A percentile compares a stretch with the other conserved stretches of the same genome.
Evolutionary conservation across 2,329 filamentous ascomycete species (phyloP).

Genomic region (Penicillium decumbens): DNA sequence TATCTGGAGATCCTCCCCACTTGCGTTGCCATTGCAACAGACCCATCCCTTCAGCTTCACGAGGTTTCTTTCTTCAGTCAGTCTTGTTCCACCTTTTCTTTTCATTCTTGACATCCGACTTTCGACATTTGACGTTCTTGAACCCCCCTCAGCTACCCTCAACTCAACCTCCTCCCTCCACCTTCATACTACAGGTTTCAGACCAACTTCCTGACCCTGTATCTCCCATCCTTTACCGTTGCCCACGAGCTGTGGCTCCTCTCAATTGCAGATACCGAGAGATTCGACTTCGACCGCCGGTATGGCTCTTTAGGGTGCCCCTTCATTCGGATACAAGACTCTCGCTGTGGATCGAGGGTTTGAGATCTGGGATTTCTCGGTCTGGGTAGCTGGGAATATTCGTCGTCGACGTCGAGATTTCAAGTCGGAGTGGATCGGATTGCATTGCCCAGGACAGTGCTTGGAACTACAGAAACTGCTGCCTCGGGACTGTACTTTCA

Average conservation of each 20-base stretch:
- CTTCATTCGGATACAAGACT: constrained; percentile 17
- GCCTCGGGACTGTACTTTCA: background rate
- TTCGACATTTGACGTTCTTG: constrained; percentile 22
- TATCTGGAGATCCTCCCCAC: constrained; percentile 40
- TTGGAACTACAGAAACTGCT: background rate
- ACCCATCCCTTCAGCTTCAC: constrained; percentile 40
- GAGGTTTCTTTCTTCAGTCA: constrained; percentile 30
- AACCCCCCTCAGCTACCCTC: constrained; percentile 4
- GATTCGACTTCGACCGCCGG: constrained; percentile 16
- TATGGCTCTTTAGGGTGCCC: constrained; percentile 29
- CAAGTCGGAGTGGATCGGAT: background rate
- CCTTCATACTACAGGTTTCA: constrained; percentile 9
- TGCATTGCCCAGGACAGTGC: background rate
- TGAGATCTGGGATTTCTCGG: constrained; percentile 10
- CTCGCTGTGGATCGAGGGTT: constrained; percentile 21
- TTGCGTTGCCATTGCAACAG: constrained; percentile 43
- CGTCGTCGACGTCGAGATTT: background rate
- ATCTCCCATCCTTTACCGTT: constrained; percentile 9
- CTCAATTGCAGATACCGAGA: constrained; percentile 14
- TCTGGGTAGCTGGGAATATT: background rate
- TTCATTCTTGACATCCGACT: constrained; percentile 22
- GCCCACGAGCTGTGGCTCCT: constrained; percentile 24
- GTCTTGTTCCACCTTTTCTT: constrained; percentile 22
- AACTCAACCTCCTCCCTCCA: constrained; percentile 16
- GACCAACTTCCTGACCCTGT: constrained; percentile 2